These are phyloP conservation scores for Ustilago esculenta DNA, from an alignment of 1,284 basidiomycete species.

Conservation along the genomic window DNA sequence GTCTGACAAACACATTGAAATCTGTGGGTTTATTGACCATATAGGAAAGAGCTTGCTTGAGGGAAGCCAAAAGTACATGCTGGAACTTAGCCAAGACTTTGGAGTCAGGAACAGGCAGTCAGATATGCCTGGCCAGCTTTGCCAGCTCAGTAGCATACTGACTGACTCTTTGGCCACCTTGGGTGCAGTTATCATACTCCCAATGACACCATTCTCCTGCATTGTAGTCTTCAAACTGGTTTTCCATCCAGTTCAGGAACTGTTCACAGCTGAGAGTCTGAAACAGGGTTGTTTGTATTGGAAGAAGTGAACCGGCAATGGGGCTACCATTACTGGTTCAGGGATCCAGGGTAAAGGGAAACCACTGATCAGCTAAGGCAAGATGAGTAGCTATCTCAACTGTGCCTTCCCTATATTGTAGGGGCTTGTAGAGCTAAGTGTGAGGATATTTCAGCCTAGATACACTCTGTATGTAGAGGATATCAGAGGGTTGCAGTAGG, in stretches of 20 bases:
- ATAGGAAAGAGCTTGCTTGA: background rate
- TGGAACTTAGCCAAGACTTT: background rate
- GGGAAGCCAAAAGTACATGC: background rate
- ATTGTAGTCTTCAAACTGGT: slow-evolving; percentile 1
- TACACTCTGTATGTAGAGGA: too few relatives aligned
- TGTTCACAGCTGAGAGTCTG: background rate
- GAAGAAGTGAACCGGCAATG: too few relatives aligned
- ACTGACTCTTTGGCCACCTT: background rate
- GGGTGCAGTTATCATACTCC: background rate
- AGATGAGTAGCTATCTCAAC: too few relatives aligned
- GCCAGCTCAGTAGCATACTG: background rate
- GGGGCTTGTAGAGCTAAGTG: too few relatives aligned
- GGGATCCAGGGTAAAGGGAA: too few relatives aligned
- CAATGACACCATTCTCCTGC: background rate
- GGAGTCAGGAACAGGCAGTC: background rate
- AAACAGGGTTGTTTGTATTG: background rate
- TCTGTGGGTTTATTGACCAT: background rate
- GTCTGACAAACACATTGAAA: background rate
- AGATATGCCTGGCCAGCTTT: background rate
- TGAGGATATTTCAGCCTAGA: too few relatives aligned
- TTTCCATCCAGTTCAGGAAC: background rate
- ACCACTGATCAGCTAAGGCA: too few relatives aligned
- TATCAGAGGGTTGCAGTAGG: too few relatives aligned
- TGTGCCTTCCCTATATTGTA: too few relatives aligned
- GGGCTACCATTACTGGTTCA: too few relatives aligned